These are phyloP conservation scores for Allium fistulosum DNA, from an alignment of 106 monocot species.

Conservation along the genomic window DNA sequence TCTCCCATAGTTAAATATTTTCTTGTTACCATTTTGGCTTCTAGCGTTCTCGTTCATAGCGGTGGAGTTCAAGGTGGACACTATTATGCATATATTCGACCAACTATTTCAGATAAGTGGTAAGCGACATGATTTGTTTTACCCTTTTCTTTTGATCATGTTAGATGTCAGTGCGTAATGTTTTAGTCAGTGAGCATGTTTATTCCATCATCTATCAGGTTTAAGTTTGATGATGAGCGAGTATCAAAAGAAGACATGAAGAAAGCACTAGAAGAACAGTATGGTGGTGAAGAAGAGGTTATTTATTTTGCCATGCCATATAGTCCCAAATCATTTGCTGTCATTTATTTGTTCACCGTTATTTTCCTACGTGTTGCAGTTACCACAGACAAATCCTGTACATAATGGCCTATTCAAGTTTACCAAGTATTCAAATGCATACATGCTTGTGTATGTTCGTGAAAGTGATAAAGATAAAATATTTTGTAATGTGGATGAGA, in stretches of 20 bases:
- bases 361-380: constrained; percentile 28
- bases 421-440: constrained; percentile 99
- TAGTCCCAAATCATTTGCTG: background rate
- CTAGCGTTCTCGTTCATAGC: constrained; percentile 90
- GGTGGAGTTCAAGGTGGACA: constrained; percentile 98
- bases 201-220: constrained; percentile 36
- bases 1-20: too few relatives aligned
- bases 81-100: constrained; percentile 95
- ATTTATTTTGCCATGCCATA: constrained; percentile 3
- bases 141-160: background rate
- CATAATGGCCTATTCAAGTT: constrained; percentile 94
- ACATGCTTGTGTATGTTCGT: constrained; percentile 98
- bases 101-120: constrained; percentile 88
- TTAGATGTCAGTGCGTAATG: background rate
- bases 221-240: constrained; percentile 97
- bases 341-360: background rate
- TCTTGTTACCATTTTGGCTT: background rate
- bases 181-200: background rate
- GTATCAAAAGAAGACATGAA: constrained; percentile 97
- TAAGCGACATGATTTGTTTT: constrained; percentile 16
- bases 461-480: constrained; percentile 98
- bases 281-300: constrained; percentile 98
- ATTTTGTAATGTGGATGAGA: constrained; percentile 97
- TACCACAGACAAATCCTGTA: constrained; percentile 91
- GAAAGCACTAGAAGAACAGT: constrained; percentile 93